Conservation (phyloP, 2,329 filamentous ascomycete species). For the Ampelomyces quisqualis region DNA sequence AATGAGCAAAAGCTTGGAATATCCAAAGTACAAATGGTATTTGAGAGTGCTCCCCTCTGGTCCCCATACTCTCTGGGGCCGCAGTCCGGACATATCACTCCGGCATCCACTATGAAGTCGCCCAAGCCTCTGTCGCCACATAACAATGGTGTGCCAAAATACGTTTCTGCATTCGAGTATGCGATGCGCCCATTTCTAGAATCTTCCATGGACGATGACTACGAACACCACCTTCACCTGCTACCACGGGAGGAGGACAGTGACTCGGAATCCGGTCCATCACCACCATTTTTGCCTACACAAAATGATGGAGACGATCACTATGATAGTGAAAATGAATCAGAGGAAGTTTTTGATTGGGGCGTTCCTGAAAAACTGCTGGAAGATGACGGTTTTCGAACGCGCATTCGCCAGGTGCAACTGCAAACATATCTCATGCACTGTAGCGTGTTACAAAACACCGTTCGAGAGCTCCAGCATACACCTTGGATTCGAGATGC, state of each 20-base stretch:
- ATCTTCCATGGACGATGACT: neutral
- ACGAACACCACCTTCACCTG: neutral
- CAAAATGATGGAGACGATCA: neutral
- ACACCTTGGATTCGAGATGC: neutral
- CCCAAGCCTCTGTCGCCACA: neutral
- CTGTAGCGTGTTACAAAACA: slow-evolving; percentile 15
- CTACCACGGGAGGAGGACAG: neutral
- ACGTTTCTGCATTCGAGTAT: slow-evolving; percentile 11
- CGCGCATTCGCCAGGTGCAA: slow-evolving; percentile 6
- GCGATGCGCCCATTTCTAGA: slow-evolving; percentile 7
- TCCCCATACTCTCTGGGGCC: neutral
- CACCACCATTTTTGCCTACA: neutral
- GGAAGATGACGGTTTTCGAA: neutral
- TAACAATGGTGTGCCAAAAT: neutral
- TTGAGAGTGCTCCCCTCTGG: no score
- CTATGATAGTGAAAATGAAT: neutral
- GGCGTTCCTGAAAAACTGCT: neutral
- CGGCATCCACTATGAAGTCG: neutral
- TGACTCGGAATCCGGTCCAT: no score
- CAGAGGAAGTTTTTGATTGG: neutral
- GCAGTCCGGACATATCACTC: neutral
- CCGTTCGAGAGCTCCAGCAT: slow-evolving; percentile 1
- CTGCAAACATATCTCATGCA: slow-evolving; percentile 13
- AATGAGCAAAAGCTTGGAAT: no score
- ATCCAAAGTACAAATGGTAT: no score